Conservation (phyloP, 495 filamentous ascomycete species). For the Aspergillus ellipticus region DNA sequence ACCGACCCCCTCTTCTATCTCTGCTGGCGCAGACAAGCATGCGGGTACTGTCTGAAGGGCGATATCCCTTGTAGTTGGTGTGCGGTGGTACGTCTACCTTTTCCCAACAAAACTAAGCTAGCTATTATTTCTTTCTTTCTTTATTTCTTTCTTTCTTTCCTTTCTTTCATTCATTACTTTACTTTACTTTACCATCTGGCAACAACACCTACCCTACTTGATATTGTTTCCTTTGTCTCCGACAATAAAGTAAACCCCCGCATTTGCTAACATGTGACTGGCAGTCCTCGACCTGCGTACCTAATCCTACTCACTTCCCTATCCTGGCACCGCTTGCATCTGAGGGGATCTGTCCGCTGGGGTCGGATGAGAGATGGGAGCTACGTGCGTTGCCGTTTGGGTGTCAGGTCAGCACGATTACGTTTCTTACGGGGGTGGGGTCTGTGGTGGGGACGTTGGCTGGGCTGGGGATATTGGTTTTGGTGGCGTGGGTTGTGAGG, state of each 20-base stretch:
- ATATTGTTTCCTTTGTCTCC: too few species aligned
- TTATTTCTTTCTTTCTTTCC: too few species aligned
- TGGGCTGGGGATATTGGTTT: slow-evolving; percentile 25
- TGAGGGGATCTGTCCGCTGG: slow-evolving; percentile 45
- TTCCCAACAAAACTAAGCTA: too few species aligned
- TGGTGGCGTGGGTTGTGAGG: slow-evolving; percentile 25
- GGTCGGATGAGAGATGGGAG: slow-evolving; percentile 50
- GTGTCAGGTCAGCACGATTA: slow-evolving; percentile 48
- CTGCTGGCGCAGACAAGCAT: slow-evolving; percentile 48
- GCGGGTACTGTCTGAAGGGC: slow-evolving; percentile 36
- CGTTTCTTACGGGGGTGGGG: slow-evolving; percentile 39
- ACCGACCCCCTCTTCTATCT: slow-evolving; percentile 34
- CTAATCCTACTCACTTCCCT: slow-evolving; percentile 38
- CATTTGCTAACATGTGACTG: too few species aligned
- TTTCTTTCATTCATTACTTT: too few species aligned
- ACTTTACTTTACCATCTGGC: too few species aligned
- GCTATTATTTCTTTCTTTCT: too few species aligned
- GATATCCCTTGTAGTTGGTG: slow-evolving; percentile 51
- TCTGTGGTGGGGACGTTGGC: slow-evolving; percentile 35
- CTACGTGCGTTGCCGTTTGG: slow-evolving; percentile 46
- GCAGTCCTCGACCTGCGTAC: slow-evolving; percentile 50
- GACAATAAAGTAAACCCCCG: too few species aligned
- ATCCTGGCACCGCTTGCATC: slow-evolving; percentile 45
- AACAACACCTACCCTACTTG: too few species aligned
- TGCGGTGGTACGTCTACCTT: slow-evolving; percentile 39